Base-by-base conservation (phyloP, 2,329 filamentous ascomycete genomes). In the Coniochaeta prunicola region DNA sequence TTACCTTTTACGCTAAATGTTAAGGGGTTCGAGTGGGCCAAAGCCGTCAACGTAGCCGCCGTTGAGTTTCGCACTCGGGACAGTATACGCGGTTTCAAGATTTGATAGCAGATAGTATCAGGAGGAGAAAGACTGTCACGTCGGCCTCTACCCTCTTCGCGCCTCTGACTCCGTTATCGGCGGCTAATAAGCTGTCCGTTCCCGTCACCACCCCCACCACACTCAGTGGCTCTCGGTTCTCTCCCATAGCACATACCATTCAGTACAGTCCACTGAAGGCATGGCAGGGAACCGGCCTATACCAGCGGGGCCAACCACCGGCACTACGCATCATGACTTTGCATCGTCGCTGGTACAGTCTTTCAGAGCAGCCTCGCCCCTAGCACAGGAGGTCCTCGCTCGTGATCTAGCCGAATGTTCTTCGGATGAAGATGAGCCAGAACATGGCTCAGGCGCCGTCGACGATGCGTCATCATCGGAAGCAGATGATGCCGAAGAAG, bases 391-490 rank as follows among this genome's bases (percentile, higher is more conserved):
- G 31, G 81, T 83, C 34, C 77, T 91, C 59, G 85, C 85, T 7
- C 78, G 83, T 38, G 88, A 91, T 68, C 74, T 90, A 8, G 86
- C 85, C 36, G 82, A 84, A 56, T 87, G 83, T 61, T 80, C 81
- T 4, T 84, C 86, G 34, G 79, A 84, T 57, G 82, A 83, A 40
- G 74, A 73, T 6, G 45, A 50, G 24, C 45, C 12, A 15, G 12
- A 50, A 50, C 61, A 64, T 13, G 60, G 36, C 5, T n/a, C 17
- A 3, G 36, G 58, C 24, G 68, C 67, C 13, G 70, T 69, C 38
- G 65, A 68, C 33, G 66, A 71, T 21, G 68, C 67, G 17, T 33
- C 30, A 21, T 55, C 53, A 4, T 70, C 72, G 13, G 71, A 71
- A 5, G 73, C 77, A 50, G 74, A 74, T 12, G 67, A 69, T 19